Evolutionary conservation across 2,329 filamentous ascomycete genomes (phyloP), one percentile per base, ranked within the genome.

Genomic region (Sporothrix variecibatus): DNA sequence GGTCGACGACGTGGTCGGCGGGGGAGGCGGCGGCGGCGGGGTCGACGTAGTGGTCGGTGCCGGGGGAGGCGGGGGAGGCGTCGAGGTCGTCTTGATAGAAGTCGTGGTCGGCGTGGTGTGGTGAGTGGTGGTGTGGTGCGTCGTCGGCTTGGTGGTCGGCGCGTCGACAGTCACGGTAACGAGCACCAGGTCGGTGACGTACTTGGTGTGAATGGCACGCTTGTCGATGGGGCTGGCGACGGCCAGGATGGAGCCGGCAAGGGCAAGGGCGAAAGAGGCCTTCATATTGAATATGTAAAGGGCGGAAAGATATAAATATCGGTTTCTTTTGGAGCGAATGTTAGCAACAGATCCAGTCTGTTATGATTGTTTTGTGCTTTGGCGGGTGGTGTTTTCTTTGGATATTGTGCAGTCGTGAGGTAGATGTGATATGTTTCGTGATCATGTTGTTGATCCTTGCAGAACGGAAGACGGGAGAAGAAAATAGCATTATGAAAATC

Each of bases 171-270:
- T 85, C 72, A 87, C 85, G 31, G 84, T 86, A 76, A 86, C 84
- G 72, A 82, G 85, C 72, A 83, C 82, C 31, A 82, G 67, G 68
- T 86, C 82, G 51, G 82, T 80, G 56, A 86, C 84, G 78, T 80
- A 79, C 3, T 84, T 78, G 40, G 83, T 86, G 75, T 83, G 78
- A 75, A 84, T 76, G 65, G 77, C 82, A 71, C 86, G 83, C 78
- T 83, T 82, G 73, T 83, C 82, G 73, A 87, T 79, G 72, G 86
- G 86, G 69, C 80, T 79, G 78, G 86, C 86, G 74, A 82, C 78
- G 73, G 83, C 85, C 80, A 87, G 76, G 71, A 86, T 76, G 78
- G 86, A 85, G 79, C 85, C 81, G 76, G 85, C 82, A 77, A 83
- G 81, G 77, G 82, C 81, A 77, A 88, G 80, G 77, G 85, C 80